These are phyloP conservation scores for Peniophora sp. DNA, from an alignment of 1,284 basidiomycete species.

Conservation along the genomic window DNA sequence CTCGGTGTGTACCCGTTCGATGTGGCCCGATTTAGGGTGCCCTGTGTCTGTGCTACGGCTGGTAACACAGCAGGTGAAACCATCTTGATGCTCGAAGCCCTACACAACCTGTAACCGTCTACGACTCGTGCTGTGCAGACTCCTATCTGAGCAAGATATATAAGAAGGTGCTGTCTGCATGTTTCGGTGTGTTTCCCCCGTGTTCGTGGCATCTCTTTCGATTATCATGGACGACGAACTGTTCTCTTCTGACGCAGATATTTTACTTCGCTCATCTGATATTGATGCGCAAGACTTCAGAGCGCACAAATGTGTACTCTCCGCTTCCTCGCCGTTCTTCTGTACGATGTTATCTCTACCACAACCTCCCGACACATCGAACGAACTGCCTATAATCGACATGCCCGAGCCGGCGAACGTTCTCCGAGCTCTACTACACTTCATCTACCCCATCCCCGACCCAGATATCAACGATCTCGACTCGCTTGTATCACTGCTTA, in stretches of 20 bases:
- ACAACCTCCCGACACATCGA: slow-evolving; percentile 26
- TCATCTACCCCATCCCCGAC: slow-evolving; percentile 33
- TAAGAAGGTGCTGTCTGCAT: too few relatives aligned
- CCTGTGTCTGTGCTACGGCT: too few relatives aligned
- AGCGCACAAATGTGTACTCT: slow-evolving; percentile 55
- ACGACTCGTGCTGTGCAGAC: too few relatives aligned
- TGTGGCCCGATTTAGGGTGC: not conserved
- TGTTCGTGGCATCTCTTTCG: too few relatives aligned
- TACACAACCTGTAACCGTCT: too few relatives aligned
- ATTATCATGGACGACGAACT: too few relatives aligned
- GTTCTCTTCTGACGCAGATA: slow-evolving; percentile 35
- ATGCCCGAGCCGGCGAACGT: slow-evolving; percentile 40
- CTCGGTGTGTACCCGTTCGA: not conserved
- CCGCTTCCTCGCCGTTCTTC: slow-evolving; percentile 61
- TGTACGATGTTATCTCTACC: slow-evolving; percentile 61
- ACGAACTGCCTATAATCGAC: slow-evolving; percentile 37
- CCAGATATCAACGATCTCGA: slow-evolving; percentile 35
- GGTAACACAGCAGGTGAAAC: too few relatives aligned
- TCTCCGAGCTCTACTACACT: slow-evolving; percentile 43
- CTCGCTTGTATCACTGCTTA: slow-evolving; percentile 42
- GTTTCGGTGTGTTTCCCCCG: too few relatives aligned
- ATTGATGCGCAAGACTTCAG: slow-evolving; percentile 36
- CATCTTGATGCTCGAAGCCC: too few relatives aligned
- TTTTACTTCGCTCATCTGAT: slow-evolving; percentile 44
- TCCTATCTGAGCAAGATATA: too few relatives aligned